Evolutionary conservation across 768 basidiomycete species (phyloP), one percentile per base, ranked within the genome.

Genomic region (Leccinum subgranulosum): DNA sequence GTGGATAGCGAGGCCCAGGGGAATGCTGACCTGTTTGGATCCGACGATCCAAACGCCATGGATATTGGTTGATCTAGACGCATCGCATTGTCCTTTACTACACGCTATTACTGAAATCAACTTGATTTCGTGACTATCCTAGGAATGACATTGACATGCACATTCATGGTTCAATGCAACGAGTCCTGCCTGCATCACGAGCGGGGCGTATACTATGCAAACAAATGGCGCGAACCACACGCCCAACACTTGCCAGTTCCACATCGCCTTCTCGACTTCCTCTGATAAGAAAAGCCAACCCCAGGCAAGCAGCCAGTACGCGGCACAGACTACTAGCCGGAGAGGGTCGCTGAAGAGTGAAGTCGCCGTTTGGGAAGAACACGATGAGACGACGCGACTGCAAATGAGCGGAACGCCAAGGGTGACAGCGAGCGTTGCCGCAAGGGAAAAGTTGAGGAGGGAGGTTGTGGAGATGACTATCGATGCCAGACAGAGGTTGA

Each of bases 371-470:
- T 63, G 1, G 54, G 64, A 51, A 1, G 62, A 45, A 11, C 27
- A 19, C 23, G 71, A 67, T 1, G 77, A 64, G 7, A 73, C 12
- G 78, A 73, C 12, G 78, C 72, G 69, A 14, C 80, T 72, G 4
- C 77, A 75, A 12, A 79, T 74, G n/a, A 93, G 78, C 1, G 92
- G 88, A 10, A 87, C 43, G 8, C 86, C 84, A 17, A 93, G 78
- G 9, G 83, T 64, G 27, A 88, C 68, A 0, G 89, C 83, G 17
- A 96, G 78, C 21, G 79, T 68, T 21, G 87, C 84, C 0, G 95
- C 91, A 19, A 98, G 85, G 8, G 92, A 93, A 73, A 96, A 96
- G 72, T 98, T 97, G 69, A 97, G 84, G 58, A 97, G 86, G 15
- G 92, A 88, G 28, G 85, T 86, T 36, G 92, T 84, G 12, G 86